Evolutionary conservation across 306 rosid genomes (phyloP).

Genomic region (Dalbergia cultrata): DNA sequence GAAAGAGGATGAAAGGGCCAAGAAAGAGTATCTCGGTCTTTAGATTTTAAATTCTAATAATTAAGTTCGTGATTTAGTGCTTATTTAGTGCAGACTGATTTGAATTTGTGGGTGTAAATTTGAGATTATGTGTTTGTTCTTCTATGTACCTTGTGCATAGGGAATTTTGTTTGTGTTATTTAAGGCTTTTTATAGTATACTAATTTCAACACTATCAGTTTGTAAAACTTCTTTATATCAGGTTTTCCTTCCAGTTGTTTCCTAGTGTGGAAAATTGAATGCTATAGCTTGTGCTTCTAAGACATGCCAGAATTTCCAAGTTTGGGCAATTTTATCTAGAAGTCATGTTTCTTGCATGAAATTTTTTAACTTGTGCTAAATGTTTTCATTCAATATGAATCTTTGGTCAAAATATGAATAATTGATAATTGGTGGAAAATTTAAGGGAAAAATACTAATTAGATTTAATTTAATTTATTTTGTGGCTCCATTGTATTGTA

Average conservation of each 20-base stretch:
- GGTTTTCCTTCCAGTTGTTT: constrained; percentile 65
- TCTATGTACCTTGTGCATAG: constrained; percentile 13
- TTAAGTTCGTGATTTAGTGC: neutral
- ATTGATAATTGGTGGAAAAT: constrained; percentile 10
- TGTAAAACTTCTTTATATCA: neutral
- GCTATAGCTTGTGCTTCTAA: constrained; percentile 97
- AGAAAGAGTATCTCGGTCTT: neutral
- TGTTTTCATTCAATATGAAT: constrained; percentile 11
- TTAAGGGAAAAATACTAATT: constrained; percentile 29
- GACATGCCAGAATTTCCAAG: constrained; percentile 96
- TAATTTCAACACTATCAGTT: neutral
- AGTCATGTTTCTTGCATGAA: neutral
- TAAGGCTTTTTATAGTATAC: neutral
- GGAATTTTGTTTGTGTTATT: constrained; percentile 8
- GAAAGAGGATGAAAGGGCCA: neutral
- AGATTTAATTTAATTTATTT: no score
- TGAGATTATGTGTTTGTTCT: constrained; percentile 12
- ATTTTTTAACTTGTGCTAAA: constrained; percentile 8
- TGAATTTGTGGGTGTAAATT: constrained; percentile 24
- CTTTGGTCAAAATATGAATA: constrained; percentile 18
- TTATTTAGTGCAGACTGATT: neutral
- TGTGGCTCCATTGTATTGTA: neutral
- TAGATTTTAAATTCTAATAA: neutral
- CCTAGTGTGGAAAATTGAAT: constrained; percentile 97
- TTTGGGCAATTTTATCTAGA: constrained; percentile 35